A percentile compares a stretch with the other conserved stretches of the same genome.
phyloP scores from a whole-genome alignment of 2,329 filamentous ascomycete genomes.

The Raffaelea arxii region DNA sequence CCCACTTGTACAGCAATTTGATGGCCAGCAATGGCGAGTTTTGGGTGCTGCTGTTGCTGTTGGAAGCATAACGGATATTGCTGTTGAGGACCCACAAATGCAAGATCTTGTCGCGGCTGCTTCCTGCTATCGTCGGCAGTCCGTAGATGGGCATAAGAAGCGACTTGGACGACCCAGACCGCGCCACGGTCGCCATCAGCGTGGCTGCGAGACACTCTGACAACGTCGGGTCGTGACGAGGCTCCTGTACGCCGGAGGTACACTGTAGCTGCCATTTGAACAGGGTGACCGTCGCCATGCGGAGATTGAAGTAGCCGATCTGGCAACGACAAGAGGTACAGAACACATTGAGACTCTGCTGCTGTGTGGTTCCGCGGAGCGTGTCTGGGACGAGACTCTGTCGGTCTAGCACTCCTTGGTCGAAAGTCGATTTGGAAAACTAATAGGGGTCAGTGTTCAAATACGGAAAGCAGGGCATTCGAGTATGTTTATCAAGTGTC shows the following conservation, averaged over 20 bases:
- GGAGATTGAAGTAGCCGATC: conserved; percentile 37
- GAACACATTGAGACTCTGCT: conserved; percentile 26
- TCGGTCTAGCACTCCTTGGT: conserved; percentile 18
- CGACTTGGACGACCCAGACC: conserved; percentile 49
- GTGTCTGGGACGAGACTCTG: conserved; percentile 13
- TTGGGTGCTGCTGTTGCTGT: too few species aligned
- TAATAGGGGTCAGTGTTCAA: conserved; percentile 10
- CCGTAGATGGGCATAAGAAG: conserved; percentile 33
- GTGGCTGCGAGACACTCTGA: conserved; percentile 42
- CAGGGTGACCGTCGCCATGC: conserved; percentile 35
- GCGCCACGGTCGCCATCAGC: conserved; percentile 41
- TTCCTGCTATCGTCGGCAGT: neutral
- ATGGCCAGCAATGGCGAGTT: conserved; percentile 28
- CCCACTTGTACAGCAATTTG: conserved; percentile 42
- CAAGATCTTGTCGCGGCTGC: conserved; percentile 19
- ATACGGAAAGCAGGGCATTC: neutral
- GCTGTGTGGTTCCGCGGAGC: neutral
- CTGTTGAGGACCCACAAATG: conserved; percentile 48
- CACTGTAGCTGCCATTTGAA: conserved; percentile 50
- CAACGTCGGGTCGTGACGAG: conserved; percentile 25
- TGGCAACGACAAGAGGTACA: conserved; percentile 36
- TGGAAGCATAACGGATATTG: conserved; percentile 43
- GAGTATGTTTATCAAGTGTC: too few species aligned
- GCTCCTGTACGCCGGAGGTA: neutral
- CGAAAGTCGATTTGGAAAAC: conserved; percentile 26